phyloP scores from a whole-genome alignment of 2,329 filamentous ascomycete species.

The Balansia obtecta region DNA sequence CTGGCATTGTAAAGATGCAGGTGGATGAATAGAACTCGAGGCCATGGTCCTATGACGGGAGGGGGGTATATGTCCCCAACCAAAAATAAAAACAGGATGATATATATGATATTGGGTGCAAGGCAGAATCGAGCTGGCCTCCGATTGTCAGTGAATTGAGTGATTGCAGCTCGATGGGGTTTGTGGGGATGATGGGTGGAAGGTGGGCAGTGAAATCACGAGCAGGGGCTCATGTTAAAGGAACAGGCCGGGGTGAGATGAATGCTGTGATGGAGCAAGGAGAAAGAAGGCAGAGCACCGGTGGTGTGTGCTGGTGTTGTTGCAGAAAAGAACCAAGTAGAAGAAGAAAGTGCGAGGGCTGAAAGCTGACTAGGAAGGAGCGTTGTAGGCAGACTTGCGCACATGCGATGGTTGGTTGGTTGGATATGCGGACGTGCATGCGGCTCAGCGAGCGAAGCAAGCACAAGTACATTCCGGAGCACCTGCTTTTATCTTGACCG shows the following conservation, averaged over 20 bases:
- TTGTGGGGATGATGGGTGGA: conserved; percentile 9
- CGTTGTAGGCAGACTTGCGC: background rate
- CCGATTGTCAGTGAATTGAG: conserved; percentile 1
- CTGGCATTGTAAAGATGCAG: conserved; percentile 26
- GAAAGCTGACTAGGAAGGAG: background rate
- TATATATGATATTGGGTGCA: conserved; percentile 20
- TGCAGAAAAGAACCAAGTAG: background rate
- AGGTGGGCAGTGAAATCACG: conserved; percentile 15
- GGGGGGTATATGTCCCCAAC: background rate
- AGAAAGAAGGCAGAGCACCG: background rate
- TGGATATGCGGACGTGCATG: background rate
- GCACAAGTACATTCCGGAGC: no score
- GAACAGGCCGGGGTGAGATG: background rate
- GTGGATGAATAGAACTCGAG: conserved; percentile 29
- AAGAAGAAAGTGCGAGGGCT: conserved; percentile 1
- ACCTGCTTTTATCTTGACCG: background rate
- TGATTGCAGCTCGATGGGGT: conserved; percentile 2
- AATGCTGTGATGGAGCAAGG: background rate
- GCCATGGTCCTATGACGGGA: conserved; percentile 24
- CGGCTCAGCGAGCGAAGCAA: background rate
- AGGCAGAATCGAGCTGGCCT: conserved; percentile 2
- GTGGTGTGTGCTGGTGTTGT: background rate
- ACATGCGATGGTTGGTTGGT: background rate
- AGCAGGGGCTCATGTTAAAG: conserved; percentile 18
- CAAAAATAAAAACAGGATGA: conserved; percentile 10